Conservation (phyloP, 768 basidiomycete species). For the Trametes sanguinea region DNA sequence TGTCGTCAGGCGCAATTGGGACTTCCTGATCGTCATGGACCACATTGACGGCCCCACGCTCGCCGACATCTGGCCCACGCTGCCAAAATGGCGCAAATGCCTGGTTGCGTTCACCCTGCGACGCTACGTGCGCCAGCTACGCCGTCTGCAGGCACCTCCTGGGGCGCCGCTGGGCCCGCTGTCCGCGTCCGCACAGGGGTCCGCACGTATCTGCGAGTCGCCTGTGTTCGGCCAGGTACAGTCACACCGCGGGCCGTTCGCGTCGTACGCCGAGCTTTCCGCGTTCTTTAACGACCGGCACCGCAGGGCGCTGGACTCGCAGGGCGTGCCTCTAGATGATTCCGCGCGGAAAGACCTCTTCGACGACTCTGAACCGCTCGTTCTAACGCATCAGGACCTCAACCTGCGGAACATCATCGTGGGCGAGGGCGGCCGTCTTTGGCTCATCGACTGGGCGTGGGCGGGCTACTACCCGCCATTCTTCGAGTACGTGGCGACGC, state of each 20-base stretch:
- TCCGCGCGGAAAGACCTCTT: conserved; percentile 11
- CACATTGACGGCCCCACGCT: conserved; percentile 31
- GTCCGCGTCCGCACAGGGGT: not conserved
- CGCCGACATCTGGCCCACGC: conserved; percentile 28
- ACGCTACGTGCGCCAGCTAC: conserved; percentile 32
- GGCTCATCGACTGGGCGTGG: conserved; percentile 36
- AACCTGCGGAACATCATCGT: conserved; percentile 33
- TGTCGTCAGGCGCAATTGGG: not conserved
- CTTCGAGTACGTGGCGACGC: conserved; percentile 20
- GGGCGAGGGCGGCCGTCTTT: conserved; percentile 31
- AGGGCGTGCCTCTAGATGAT: conserved; percentile 1
- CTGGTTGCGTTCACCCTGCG: conserved; percentile 33
- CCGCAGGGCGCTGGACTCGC: not conserved
- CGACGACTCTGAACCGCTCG: conserved; percentile 20
- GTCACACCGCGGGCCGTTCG: conserved; percentile 4
- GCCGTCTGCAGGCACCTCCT: conserved; percentile 7
- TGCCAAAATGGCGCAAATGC: conserved; percentile 27
- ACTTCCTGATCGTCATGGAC: conserved; percentile 25
- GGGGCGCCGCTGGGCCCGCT: conserved; percentile 3
- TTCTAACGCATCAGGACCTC: conserved; percentile 34
- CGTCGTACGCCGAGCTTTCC: conserved; percentile 9
- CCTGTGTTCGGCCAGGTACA: not conserved
- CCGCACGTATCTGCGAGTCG: not conserved
- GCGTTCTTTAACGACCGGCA: conserved; percentile 4
- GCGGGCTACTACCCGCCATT: conserved; percentile 35